Conservation (phyloP, 2,329 filamentous ascomycete genomes). For the Aspergillus sp. region DNA sequence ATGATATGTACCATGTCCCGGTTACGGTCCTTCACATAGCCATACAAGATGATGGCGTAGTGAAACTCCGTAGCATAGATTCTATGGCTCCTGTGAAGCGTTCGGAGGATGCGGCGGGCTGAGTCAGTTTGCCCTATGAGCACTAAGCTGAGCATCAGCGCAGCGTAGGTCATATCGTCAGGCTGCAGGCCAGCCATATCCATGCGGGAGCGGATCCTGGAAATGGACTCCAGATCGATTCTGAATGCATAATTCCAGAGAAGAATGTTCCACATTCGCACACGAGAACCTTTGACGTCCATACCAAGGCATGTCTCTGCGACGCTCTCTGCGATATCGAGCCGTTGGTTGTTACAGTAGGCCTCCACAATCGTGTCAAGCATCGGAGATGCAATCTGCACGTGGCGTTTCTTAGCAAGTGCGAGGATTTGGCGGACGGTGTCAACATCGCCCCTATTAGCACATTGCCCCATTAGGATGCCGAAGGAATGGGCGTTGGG, state of each 20-base stretch:
- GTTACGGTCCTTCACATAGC: constrained; percentile 52
- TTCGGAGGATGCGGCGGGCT: constrained; percentile 53
- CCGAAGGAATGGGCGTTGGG: constrained; percentile 68
- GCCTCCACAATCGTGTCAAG: constrained; percentile 66
- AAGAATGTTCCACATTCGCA: constrained; percentile 75
- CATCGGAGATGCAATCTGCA: constrained; percentile 58
- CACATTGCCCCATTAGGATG: constrained; percentile 71
- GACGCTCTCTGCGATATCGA: constrained; percentile 58
- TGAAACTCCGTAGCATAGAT: constrained; percentile 44
- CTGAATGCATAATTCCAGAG: constrained; percentile 67
- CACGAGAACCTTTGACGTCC: constrained; percentile 53
- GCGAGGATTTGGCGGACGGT: constrained; percentile 65
- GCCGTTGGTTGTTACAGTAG: constrained; percentile 59
- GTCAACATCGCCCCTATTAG: constrained; percentile 70
- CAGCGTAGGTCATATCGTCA: constrained; percentile 59
- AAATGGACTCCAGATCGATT: constrained; percentile 56
- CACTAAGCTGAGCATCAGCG: constrained; percentile 59
- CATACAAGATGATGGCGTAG: constrained; percentile 46
- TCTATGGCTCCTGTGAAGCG: constrained; percentile 37
- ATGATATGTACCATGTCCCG: constrained; percentile 51
- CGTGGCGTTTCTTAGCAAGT: constrained; percentile 55
- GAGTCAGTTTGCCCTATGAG: constrained; percentile 53
- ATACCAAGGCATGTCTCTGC: constrained; percentile 56
- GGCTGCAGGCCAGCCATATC: constrained; percentile 48
- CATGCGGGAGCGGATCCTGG: constrained; percentile 58